Evolutionary conservation across 1,284 basidiomycete species (phyloP).

Genomic region (Naganishia liquefaciens): DNA sequence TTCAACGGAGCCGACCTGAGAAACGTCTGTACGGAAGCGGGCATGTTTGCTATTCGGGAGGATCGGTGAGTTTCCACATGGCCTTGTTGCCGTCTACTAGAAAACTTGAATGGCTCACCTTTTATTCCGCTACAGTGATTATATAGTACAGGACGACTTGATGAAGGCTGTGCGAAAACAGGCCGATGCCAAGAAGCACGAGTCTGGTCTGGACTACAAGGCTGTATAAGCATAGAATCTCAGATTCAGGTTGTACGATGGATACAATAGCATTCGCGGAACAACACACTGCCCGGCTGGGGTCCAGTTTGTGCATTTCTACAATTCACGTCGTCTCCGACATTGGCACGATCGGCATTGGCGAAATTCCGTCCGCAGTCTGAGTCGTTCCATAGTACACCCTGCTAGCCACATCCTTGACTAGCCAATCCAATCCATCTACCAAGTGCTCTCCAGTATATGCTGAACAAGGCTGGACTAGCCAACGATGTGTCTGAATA

Average conservation of each 20-base stretch:
- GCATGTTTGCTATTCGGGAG: slow-evolving; percentile 98
- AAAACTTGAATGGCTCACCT: neutral
- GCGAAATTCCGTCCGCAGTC: slow-evolving; percentile 8
- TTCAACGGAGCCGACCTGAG: slow-evolving; percentile 96
- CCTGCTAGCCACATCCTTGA: slow-evolving; percentile 80
- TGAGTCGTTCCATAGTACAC: slow-evolving; percentile 43
- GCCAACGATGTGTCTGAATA: slow-evolving; percentile 86
- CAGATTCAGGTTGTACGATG: slow-evolving; percentile 10
- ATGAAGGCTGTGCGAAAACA: slow-evolving; percentile 98
- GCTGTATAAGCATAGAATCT: slow-evolving; percentile 20
- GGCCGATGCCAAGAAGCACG: slow-evolving; percentile 92
- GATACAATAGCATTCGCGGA: slow-evolving; percentile 6
- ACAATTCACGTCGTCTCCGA: neutral
- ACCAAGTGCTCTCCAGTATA: slow-evolving; percentile 82
- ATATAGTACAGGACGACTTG: slow-evolving; percentile 88
- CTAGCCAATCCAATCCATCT: slow-evolving; percentile 90
- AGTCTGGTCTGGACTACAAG: slow-evolving; percentile 58
- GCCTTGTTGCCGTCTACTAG: too few species aligned
- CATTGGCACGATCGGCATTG: neutral
- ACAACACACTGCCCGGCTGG: neutral
- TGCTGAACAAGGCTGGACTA: slow-evolving; percentile 88
- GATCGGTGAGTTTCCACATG: slow-evolving; percentile 64
- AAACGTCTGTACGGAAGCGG: slow-evolving; percentile 96
- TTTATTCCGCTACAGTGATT: slow-evolving; percentile 64
- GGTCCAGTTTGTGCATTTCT: neutral